Base-by-base conservation (phyloP, 805 yeast genomes). In the Teunomyces aglyptinius region DNA sequence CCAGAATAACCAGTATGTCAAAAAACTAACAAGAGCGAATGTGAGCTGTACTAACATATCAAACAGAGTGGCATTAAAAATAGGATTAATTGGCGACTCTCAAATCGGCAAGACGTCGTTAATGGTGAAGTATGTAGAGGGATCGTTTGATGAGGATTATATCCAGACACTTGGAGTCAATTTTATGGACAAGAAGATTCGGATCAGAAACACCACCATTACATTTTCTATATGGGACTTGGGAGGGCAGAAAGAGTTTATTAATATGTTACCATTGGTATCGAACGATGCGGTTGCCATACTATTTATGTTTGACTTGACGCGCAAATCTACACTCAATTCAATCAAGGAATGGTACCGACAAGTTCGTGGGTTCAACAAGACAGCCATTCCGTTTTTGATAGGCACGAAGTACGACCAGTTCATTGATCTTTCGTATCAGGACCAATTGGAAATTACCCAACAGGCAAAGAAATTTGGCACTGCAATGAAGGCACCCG, bases 61-160 rank as follows among this genome's bases (percentile, higher is more conserved):
- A 3, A 19, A 1, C 51, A 72, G 77, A 48, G 86, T 84, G 24
- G 81, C 88, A 1, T 69, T 92, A 41, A 94, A 92, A 58, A 90
- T 92, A 15, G 98, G 97, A 2, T 79, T 92, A 40, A 81, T 92
- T 42, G 99, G 99, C 5, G 98, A 92, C 65, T 95, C 96, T 2
- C 95, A 89, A 59, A 90, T 91, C 5, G 99, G 99, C 4, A 92
- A 92, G 61, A 92, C 99, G 0, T 89, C 97, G 5, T 69, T 92
- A 48, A 91, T 92, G 98, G 96, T 91, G 19, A 90, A 92, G 61
- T 92, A 91, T 62, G 97, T 92, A n/a, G 97, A 92, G 60, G 95
- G 95, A 45, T 81, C 87, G 28, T 92, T 87, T 63, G 96, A 90
- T 61, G 94, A 89, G 59, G 89, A 85, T 50, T 92, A 92, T 61